Evolutionary conservation across 768 basidiomycete species (phyloP), one percentile per base, ranked within the genome.

Genomic region (Leccinum longicurvipes): DNA sequence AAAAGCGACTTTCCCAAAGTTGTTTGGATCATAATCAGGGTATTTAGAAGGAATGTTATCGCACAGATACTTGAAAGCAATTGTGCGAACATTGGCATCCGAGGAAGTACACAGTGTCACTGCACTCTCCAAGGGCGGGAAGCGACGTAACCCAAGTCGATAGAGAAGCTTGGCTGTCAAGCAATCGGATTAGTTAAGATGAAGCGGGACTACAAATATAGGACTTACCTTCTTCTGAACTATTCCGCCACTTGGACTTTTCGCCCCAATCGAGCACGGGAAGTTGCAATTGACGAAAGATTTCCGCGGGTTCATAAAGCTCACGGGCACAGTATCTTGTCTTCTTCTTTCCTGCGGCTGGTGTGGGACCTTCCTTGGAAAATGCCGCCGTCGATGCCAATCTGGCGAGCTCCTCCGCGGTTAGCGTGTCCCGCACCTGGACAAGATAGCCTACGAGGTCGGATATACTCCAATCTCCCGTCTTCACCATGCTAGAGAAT

Each of bases 251-350:
- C 68, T 88, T 93, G 1, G 74, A 73, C 56, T 84, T 76, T 25
- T 75, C 76, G 1, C 89, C 87, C 96, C 96, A 99, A 61, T 93
- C 92, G 42, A 98, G 77, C 3, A 97, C 67, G 4, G 95, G 93
- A 23, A 98, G 72, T 8, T 82, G 81, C 6, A 98, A 74, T 48
- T 82, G 77, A 14, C 91, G 80, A 53, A 94, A 83, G 3, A 79
- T 75, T 32, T 87, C 85, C 1, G 78, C 60, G 1, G 97, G 96
- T 65, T 98, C 96, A 63, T 95, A 98, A 5, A 99, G 76, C 53
- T 91, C 83, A 31, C 78, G 74, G 0, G 93, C 90, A 41, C 77
- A 84, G 63, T 76, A 82, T 21, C 91, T 76, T 19, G 65, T 60
- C 7, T 72, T 69, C 61, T 80, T 81, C 55, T 70, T 64, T 17